Evolutionary conservation across 2,329 filamentous ascomycete genomes (phyloP), one percentile per base, ranked within the genome.

Genomic region (Amauroascus verrucosus): DNA sequence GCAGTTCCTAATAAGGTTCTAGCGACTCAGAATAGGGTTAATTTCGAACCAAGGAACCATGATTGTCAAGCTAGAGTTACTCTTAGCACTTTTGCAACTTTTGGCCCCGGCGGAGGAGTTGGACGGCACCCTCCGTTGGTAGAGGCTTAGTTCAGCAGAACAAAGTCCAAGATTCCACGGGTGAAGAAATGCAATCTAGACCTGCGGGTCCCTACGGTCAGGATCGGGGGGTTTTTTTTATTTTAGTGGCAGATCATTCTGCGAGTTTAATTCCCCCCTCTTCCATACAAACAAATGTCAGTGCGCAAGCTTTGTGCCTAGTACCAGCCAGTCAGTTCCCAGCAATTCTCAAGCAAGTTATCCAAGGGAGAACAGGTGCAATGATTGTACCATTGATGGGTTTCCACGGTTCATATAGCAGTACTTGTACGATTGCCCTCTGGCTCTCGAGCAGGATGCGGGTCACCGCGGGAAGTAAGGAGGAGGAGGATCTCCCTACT

Each of bases 231-330:
- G 22, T 18, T 43, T 40, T 54, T 52, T 18, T 48, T 41, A 48
- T 33, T 40, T 52, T 52, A 52, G 50, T 38, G 48, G 50, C 50
- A 52, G 50, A 52, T 52, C 50, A 46, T 52, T 52, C 50, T 52
- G 50, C 33, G 50, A 52, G 50, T 16, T 52, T 52, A 52, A 52
- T 46, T 20, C 41, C 41, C 41, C 48, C 43, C 48, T 45, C n/a
- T 26, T 30, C 26, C 26, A 5, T 30, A 30, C 37, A 7, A 45
- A 45, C 41, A 16, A 33, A 22, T 32, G 37, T 24, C 28, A 22
- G 16, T 24, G 26, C 37, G n/a, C 35, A 49, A 38, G 33, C 33
- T 38, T 30, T 22, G 18, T 3, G 26, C 30, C 13, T 43, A 28
- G 45, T 48, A 35, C 45, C 45, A 49, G 14, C 26, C 47, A 40